A percentile compares a stretch with the other conserved stretches of the same genome.
Conservation (phyloP, 2,329 filamentous ascomycete species). For the Graphium sp. region DNA sequence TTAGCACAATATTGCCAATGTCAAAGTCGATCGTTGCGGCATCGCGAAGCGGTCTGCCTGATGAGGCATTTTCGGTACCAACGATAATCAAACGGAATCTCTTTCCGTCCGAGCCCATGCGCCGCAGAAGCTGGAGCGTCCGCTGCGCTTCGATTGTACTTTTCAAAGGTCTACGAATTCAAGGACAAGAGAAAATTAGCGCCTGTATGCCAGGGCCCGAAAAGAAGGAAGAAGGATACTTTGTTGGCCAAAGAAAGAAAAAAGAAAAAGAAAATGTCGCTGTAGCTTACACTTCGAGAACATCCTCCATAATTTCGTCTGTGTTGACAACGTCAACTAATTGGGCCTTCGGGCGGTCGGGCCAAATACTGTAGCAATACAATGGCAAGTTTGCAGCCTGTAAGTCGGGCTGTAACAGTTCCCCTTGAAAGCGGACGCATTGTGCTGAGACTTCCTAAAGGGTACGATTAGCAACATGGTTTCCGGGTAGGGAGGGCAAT, state of each 20-base stretch:
- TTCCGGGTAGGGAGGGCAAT: too few relatives aligned
- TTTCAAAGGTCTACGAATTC: too few relatives aligned
- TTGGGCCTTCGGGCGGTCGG: constrained; percentile 10
- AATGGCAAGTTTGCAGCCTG: constrained; percentile 1
- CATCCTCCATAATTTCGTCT: constrained; percentile 16
- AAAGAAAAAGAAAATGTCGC: not conserved
- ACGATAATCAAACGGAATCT: constrained; percentile 10
- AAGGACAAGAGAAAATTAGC: constrained; percentile 5
- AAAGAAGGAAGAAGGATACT: not conserved
- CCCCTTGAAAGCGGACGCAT: constrained; percentile 10
- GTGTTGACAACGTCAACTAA: constrained; percentile 14
- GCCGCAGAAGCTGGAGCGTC: constrained; percentile 9
- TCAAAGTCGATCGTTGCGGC: constrained; percentile 14
- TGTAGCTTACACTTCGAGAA: constrained; percentile 7
- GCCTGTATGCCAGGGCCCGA: constrained; percentile 3
- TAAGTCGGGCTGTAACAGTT: constrained; percentile 11
- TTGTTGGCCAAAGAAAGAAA: not conserved
- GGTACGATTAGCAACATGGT: too few relatives aligned
- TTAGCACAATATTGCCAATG: constrained; percentile 10
- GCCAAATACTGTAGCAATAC: constrained; percentile 10
- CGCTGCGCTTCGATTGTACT: too few relatives aligned
- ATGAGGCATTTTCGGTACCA: constrained; percentile 6
- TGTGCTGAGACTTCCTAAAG: constrained; percentile 12
- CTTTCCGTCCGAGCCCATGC: constrained; percentile 10
- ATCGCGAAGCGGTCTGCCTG: too few relatives aligned